phyloP scores from a whole-genome alignment of 176 grass and related monocot species.

The Carex pumila region DNA sequence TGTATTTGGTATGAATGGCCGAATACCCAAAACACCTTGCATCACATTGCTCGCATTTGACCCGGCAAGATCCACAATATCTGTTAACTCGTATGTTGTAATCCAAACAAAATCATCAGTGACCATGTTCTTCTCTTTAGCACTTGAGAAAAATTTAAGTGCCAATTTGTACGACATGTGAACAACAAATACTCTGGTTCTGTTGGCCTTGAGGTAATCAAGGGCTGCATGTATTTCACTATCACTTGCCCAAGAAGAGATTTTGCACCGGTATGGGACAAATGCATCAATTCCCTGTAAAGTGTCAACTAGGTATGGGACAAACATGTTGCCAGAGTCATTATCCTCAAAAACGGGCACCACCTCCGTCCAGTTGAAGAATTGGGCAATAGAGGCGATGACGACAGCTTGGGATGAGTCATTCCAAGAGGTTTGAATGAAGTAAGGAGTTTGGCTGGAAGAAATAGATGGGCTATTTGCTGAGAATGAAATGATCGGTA shows the following conservation, averaged over 20 bases:
- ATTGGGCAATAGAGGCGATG: constrained; percentile 45
- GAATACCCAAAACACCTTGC: constrained; percentile 63
- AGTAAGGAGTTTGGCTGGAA: constrained; percentile 47
- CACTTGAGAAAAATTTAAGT: constrained; percentile 38
- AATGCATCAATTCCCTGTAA: constrained; percentile 29
- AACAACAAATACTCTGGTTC: constrained; percentile 59
- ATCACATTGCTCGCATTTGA: constrained; percentile 45
- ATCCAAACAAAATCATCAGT: constrained; percentile 58
- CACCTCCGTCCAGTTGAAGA: constrained; percentile 54
- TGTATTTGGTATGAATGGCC: constrained; percentile 36
- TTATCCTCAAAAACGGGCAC: constrained; percentile 43
- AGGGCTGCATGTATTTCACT: constrained; percentile 30
- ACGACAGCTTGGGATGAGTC: constrained; percentile 51
- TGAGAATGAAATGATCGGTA: constrained; percentile 68
- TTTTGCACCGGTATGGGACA: constrained; percentile 38
- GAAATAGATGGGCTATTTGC: constrained; percentile 25
- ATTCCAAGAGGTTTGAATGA: constrained; percentile 55
- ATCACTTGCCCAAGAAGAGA: constrained; percentile 20
- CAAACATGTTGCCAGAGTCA: constrained; percentile 33
- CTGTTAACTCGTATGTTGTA: constrained; percentile 56
- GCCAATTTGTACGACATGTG: constrained; percentile 55
- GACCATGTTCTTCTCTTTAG: constrained; percentile 52
- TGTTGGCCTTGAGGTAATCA: constrained; percentile 20
- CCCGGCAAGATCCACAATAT: constrained; percentile 43
- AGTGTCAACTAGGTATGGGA: constrained; percentile 58